phyloP scores from a whole-genome alignment of 2,329 filamentous ascomycete species.

The Microthyrium microscopicum region DNA sequence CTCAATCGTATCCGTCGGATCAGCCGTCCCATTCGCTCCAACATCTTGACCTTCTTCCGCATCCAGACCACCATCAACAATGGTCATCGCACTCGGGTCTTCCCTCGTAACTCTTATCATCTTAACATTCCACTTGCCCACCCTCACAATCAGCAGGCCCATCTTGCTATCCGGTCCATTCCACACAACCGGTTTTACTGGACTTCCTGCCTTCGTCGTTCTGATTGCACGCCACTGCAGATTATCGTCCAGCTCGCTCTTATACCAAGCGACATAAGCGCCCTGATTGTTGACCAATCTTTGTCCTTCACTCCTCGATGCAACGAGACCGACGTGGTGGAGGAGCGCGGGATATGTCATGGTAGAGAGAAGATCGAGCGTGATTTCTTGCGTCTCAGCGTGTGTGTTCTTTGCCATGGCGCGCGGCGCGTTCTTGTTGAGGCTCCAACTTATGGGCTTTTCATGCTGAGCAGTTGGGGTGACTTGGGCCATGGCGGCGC shows the following conservation, averaged over 20 bases:
- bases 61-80: too few species aligned
- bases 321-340: constrained; percentile 16
- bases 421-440: neutral
- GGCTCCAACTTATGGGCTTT: neutral
- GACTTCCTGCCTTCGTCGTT: constrained; percentile 19
- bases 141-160: constrained; percentile 38
- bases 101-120: constrained; percentile 39
- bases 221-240: neutral
- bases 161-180: too few species aligned
- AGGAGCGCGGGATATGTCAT: constrained; percentile 16
- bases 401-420: neutral
- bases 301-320: constrained; percentile 15
- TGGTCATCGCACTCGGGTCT: too few species aligned
- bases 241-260: constrained; percentile 7
- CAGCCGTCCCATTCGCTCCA: too few species aligned
- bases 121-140: constrained; percentile 45
- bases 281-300: constrained; percentile 17
- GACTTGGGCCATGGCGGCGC: constrained; percentile 11
- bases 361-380: constrained; percentile 10
- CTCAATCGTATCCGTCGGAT: too few species aligned
- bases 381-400: neutral
- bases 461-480: constrained; percentile 10
- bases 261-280: constrained; percentile 19
- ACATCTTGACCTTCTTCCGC: too few species aligned
- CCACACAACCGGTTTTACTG: constrained; percentile 33